phyloP scores from a whole-genome alignment of 2,329 filamentous ascomycete genomes.

The Phyllosticta citrichinensis region DNA sequence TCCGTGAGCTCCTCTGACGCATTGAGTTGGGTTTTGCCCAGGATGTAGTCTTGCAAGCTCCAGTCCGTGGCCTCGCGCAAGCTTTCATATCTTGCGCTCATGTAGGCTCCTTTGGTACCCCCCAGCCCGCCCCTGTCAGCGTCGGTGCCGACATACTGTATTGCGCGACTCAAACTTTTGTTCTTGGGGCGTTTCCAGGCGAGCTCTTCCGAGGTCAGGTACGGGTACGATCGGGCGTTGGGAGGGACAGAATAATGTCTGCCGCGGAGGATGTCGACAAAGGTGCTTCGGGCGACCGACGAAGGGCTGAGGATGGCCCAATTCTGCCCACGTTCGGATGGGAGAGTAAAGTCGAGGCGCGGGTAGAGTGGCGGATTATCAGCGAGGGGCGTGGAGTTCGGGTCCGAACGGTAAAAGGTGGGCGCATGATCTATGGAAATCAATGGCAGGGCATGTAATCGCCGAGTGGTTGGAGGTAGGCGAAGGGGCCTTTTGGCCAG shows the following conservation, averaged over 20 bases:
- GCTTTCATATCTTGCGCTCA: conserved; percentile 86
- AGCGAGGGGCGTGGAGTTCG: conserved; percentile 29
- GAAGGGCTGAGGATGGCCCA: conserved; percentile 83
- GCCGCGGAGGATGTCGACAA: conserved; percentile 70
- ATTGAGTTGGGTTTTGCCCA: conserved; percentile 76
- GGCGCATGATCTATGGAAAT: conserved; percentile 60
- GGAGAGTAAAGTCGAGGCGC: conserved; percentile 59
- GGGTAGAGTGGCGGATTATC: conserved; percentile 65
- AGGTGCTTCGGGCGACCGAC: conserved; percentile 67
- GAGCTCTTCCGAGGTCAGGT: conserved; percentile 56
- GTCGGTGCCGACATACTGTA: conserved; percentile 87
- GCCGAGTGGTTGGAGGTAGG: background rate
- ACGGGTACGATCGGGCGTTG: conserved; percentile 66
- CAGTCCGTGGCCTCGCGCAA: conserved; percentile 80
- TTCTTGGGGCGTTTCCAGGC: conserved; percentile 41
- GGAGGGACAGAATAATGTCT: conserved; percentile 68
- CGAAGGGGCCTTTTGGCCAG: background rate
- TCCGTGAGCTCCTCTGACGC: conserved; percentile 40
- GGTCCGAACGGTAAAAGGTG: conserved; percentile 74
- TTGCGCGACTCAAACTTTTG: conserved; percentile 53
- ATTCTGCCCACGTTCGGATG: conserved; percentile 49
- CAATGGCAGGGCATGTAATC: conserved; percentile 10
- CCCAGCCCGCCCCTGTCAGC: conserved; percentile 53
- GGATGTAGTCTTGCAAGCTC: conserved; percentile 68
- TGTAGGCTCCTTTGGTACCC: conserved; percentile 49